Evolutionary conservation across 2,329 filamentous ascomycete genomes (phyloP).

Genomic region (Penicillium corylophilum): DNA sequence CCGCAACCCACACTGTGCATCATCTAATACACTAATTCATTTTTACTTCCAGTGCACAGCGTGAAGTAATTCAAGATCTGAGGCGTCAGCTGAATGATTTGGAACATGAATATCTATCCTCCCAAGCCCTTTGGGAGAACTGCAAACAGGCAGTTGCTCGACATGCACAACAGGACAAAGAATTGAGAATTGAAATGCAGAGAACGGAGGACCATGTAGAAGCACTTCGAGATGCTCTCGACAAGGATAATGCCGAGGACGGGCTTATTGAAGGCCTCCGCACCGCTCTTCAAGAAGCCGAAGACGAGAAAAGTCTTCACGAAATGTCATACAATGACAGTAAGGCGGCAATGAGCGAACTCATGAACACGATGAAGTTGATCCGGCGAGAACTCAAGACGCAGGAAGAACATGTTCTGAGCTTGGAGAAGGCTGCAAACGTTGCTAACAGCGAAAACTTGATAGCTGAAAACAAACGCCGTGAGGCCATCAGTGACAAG

Average conservation of each 20-base stretch:
- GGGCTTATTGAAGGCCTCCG: constrained; percentile 62
- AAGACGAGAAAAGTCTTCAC: constrained; percentile 47
- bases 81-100: constrained; percentile 56
- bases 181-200: constrained; percentile 59
- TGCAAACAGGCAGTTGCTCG: constrained; percentile 51
- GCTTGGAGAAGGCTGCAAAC: constrained; percentile 46
- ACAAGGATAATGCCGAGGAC: constrained; percentile 61
- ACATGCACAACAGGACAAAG: constrained; percentile 48
- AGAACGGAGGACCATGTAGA: constrained; percentile 62
- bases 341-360: constrained; percentile 43
- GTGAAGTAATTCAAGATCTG: constrained; percentile 53
- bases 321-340: constrained; percentile 52
- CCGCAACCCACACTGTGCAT: no score
- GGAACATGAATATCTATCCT: constrained; percentile 49
- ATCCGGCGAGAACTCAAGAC: constrained; percentile 36
- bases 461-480: constrained; percentile 50
- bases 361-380: constrained; percentile 40
- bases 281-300: constrained; percentile 57
- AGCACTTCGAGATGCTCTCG: constrained; percentile 65
- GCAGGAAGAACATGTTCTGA: constrained; percentile 36
- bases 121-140: constrained; percentile 51
- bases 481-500: constrained; percentile 59
- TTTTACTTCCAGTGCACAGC: constrained; percentile 40
- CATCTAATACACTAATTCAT: neutral
- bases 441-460: constrained; percentile 59